Base-by-base conservation (phyloP, 2,329 filamentous ascomycete species). In the Ophioceras dolichostomum region DNA sequence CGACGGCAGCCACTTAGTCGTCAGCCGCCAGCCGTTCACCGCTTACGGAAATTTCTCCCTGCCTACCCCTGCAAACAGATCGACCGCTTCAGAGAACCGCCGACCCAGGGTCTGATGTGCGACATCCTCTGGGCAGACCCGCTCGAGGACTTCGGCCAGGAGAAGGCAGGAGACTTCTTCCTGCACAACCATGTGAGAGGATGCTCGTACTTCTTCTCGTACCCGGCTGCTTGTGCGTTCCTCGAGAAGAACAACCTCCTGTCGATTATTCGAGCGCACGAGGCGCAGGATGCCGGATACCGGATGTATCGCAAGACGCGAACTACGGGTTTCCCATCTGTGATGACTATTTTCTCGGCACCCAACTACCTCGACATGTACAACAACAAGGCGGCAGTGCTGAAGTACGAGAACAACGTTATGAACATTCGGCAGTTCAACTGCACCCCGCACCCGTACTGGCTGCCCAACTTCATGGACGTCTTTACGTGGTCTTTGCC, bases 361-460 rank as follows among this genome's bases (percentile, higher is more conserved):
- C 91, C 91, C 27, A 98, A 98, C 62, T 98, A 98, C 57, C 77
- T 98, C 45, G 91, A 98, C 54, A 88, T 98, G 27, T 98, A 98
- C 66, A 98, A 98, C 76, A 98, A 98, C 73, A 98, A 98, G 69
- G 91, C 91, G 2, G 91, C 91, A 1, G 91, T 98, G 29, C 69
- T 98, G 52, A 98, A 98, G 66, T 98, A 98, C 58, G 91, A 98
- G 66, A 98, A 98, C 64, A 98, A 98, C 55, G 91, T 98, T 43
- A 98, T 98, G 91, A 98, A 98, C 68, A 98, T 98, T 56, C 78
- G 91, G 41, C 91, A 98, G 61, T 98, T 98, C 68, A 98, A 98
- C 70, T 98, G 89, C 73, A 96, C 91, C 17, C 91, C 91, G 24
- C 91, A 98, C 59, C 91, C 91, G 6, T 98, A 98, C 69, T 98